Conservation (phyloP, 495 filamentous ascomycete genomes). For the Penicillium robsamsonii region DNA sequence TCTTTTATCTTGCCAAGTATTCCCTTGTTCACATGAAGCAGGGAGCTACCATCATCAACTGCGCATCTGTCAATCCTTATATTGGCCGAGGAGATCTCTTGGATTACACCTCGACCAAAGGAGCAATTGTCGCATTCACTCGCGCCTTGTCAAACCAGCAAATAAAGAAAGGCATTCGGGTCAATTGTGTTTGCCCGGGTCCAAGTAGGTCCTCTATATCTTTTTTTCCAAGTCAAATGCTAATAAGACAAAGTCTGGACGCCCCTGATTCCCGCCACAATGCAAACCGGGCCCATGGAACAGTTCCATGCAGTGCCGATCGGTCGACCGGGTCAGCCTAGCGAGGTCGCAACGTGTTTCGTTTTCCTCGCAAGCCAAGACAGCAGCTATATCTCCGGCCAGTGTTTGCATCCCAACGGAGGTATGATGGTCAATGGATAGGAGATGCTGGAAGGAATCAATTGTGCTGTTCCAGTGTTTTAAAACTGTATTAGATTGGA, state of each 20-base stretch:
- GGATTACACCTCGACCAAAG: constrained; percentile 84
- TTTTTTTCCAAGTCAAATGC: background rate
- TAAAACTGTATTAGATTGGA: background rate
- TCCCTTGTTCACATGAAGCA: constrained; percentile 68
- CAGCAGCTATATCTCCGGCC: constrained; percentile 65
- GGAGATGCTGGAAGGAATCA: background rate
- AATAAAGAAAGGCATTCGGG: constrained; percentile 68
- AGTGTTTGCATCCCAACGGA: constrained; percentile 66
- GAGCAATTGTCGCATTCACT: constrained; percentile 79
- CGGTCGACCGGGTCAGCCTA: constrained; percentile 74
- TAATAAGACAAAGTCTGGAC: constrained; percentile 62
- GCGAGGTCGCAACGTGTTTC: constrained; percentile 78
- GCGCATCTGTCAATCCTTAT: constrained; percentile 78
- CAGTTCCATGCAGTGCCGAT: constrained; percentile 71
- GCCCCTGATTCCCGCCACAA: constrained; percentile 75
- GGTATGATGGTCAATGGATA: constrained; percentile 62
- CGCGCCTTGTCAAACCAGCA: constrained; percentile 76
- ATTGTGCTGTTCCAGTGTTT: background rate
- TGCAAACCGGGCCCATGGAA: constrained; percentile 67
- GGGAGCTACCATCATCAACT: constrained; percentile 83
- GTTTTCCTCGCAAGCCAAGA: constrained; percentile 80
- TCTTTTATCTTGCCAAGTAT: constrained; percentile 78
- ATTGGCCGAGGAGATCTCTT: constrained; percentile 77
- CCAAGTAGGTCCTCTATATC: constrained; percentile 44
- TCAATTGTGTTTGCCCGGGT: constrained; percentile 78